A percentile compares a stretch with the other conserved stretches of the same genome.
These are phyloP conservation scores for Silene uniflora DNA, from an alignment of 148 eudicot species.

Conservation along the genomic window DNA sequence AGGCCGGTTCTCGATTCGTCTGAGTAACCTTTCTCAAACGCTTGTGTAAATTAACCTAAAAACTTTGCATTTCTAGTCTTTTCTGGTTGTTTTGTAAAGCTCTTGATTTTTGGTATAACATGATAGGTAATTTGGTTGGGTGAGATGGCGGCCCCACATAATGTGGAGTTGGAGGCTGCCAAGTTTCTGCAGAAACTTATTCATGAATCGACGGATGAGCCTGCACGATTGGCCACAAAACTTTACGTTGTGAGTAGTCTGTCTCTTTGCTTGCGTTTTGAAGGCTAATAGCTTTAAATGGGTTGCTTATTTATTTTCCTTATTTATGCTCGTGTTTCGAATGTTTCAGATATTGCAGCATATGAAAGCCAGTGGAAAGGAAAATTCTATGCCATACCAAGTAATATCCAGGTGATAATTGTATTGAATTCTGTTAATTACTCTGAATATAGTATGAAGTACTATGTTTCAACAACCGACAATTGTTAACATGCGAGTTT, in stretches of 20 bases:
- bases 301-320: not conserved
- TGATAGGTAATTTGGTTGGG: not conserved
- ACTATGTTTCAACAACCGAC: not conserved
- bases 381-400: conserved; percentile 90
- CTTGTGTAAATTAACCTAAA: not conserved
- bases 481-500: not conserved
- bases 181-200: conserved; percentile 93
- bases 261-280: conserved; percentile 1
- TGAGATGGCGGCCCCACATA: conserved; percentile 55
- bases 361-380: conserved; percentile 94
- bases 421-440: not conserved
- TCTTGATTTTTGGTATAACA: not conserved
- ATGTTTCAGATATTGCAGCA: conserved; percentile 77
- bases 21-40: no score
- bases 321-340: not conserved
- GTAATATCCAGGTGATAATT: conserved; percentile 76
- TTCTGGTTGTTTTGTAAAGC: not conserved
- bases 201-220: conserved; percentile 96
- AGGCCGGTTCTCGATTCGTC: no score
- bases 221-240: conserved; percentile 86
- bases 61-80: not conserved
- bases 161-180: conserved; percentile 95
- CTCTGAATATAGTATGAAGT: not conserved
- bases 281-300: not conserved
- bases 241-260: conserved; percentile 68